Evolutionary conservation across 176 grass and related monocot genomes (phyloP).

Genomic region (Alopecurus myosuroides): DNA sequence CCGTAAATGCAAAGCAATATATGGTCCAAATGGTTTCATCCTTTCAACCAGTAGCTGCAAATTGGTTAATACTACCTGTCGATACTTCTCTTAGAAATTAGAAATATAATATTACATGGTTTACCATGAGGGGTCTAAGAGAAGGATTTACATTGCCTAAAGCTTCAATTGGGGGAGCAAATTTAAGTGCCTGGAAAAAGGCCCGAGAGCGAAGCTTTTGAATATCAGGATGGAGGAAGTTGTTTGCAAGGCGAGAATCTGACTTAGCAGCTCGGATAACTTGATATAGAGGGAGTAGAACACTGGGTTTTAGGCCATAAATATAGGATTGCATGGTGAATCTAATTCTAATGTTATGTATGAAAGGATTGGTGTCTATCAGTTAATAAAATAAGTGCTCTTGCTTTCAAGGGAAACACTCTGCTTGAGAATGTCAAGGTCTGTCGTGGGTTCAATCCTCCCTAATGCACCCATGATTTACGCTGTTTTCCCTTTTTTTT

Average conservation of each 20-base stretch:
- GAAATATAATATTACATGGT: neutral
- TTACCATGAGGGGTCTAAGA: neutral
- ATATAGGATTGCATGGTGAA: too few relatives aligned
- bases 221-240: constrained; percentile 79
- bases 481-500: too few relatives aligned
- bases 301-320: neutral
- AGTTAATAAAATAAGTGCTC: too few relatives aligned
- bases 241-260: constrained; percentile 97
- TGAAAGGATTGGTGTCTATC: too few relatives aligned
- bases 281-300: constrained; percentile 32
- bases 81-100: constrained; percentile 1
- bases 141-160: constrained; percentile 67
- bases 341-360: too few relatives aligned
- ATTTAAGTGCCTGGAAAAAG: constrained; percentile 81
- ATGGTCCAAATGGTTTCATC: constrained; percentile 90
- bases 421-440: too few relatives aligned
- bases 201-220: constrained; percentile 85
- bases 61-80: constrained; percentile 1
- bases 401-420: too few relatives aligned
- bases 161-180: constrained; percentile 74
- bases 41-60: constrained; percentile 85
- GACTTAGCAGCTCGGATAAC: constrained; percentile 95
- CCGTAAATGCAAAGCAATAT: constrained; percentile 91
- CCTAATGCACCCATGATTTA: too few relatives aligned
- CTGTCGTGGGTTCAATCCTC: too few relatives aligned